Percentiles rank a stretch among this genome's conserved stretches.
Conservation (phyloP, 208 protist species). For the Trypanosoma cruzi region DNA sequence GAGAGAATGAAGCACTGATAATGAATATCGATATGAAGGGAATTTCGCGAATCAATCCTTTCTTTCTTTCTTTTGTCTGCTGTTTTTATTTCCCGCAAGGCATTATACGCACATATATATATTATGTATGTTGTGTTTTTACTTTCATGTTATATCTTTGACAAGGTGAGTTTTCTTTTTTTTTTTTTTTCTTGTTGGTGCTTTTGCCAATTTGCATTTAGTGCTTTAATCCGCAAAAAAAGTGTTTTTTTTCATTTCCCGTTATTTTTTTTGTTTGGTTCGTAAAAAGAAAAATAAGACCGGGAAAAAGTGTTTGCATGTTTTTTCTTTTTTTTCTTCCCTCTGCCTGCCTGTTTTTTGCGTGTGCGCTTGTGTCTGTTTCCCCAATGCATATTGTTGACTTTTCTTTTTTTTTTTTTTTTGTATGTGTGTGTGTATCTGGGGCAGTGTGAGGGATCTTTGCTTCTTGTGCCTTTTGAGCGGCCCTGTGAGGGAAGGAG, state of each 20-base stretch:
- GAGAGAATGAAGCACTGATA: conserved; percentile 31
- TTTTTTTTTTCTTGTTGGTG: background rate
- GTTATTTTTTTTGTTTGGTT: too few species aligned
- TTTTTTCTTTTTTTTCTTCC: background rate
- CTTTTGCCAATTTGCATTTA: background rate
- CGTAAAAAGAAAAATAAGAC: too few species aligned
- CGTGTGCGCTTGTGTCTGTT: background rate
- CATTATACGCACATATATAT: too few species aligned
- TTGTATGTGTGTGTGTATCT: too few species aligned
- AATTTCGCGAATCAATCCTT: background rate
- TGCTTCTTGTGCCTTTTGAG: background rate
- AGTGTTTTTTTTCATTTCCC: too few species aligned
- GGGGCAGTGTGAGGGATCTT: too few species aligned
- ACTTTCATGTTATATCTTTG: too few species aligned
- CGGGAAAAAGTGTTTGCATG: too few species aligned
- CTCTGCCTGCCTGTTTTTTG: background rate
- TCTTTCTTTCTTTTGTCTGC: background rate
- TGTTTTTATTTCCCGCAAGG: too few species aligned
- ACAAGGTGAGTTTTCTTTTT: too few species aligned
- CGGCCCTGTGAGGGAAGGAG: background rate
- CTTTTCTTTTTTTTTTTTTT: background rate
- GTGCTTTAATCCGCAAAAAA: too few species aligned
- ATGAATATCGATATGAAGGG: background rate
- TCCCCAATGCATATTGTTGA: background rate
- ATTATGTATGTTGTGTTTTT: background rate